These are phyloP conservation scores for Naganishia antarctica DNA, from an alignment of 768 basidiomycete species.

Conservation along the genomic window DNA sequence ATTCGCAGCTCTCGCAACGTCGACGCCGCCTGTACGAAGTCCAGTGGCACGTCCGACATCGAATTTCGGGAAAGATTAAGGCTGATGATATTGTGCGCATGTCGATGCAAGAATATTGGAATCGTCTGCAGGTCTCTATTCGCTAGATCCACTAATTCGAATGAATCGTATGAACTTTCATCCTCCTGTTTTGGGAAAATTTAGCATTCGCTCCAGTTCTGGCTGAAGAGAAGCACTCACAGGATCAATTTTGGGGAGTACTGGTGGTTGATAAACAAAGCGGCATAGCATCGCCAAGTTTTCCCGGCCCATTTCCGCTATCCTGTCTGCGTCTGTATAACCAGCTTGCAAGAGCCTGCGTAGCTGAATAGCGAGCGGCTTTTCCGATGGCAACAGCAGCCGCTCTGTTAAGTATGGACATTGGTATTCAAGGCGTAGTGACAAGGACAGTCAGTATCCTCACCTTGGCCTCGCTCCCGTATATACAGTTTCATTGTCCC, in stretches of 20 bases:
- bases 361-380: slow-evolving; percentile 76
- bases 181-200: too few species aligned
- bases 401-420: slow-evolving; percentile 60
- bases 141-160: slow-evolving; percentile 74
- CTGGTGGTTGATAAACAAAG: slow-evolving; percentile 73
- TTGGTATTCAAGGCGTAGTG: not conserved
- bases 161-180: slow-evolving; percentile 64
- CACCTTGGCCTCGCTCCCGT: slow-evolving; percentile 55
- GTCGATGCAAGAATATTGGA: slow-evolving; percentile 75
- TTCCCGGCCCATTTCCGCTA: slow-evolving; percentile 69
- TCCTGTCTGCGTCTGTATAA: slow-evolving; percentile 68
- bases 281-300: slow-evolving; percentile 79
- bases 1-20: slow-evolving; percentile 77
- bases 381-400: slow-evolving; percentile 70
- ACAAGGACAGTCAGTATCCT: slow-evolving; percentile 19
- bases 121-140: slow-evolving; percentile 77
- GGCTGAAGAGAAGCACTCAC: slow-evolving; percentile 36
- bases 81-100: slow-evolving; percentile 74
- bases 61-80: slow-evolving; percentile 90
- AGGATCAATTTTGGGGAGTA: slow-evolving; percentile 47
- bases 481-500: slow-evolving; percentile 51
- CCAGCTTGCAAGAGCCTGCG: slow-evolving; percentile 82
- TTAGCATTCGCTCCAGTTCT: too few species aligned
- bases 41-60: slow-evolving; percentile 90
- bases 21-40: slow-evolving; percentile 86